Evolutionary conservation across 495 filamentous ascomycete species (phyloP).

Genomic region (Cenococcum geophilum): DNA sequence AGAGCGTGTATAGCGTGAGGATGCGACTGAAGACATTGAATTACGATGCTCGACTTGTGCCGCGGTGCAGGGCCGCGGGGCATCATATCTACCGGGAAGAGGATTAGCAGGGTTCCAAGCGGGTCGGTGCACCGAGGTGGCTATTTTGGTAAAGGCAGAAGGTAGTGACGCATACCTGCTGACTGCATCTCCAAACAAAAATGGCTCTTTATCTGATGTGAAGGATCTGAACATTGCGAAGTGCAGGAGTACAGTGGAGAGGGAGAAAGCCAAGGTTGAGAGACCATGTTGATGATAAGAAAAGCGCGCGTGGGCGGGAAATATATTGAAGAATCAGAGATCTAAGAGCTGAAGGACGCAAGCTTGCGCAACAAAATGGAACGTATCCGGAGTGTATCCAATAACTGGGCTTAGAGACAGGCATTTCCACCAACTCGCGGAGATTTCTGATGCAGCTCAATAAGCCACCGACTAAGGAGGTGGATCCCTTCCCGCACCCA

Average conservation of each 20-base stretch:
- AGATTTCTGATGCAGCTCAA: not conserved
- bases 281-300: not conserved
- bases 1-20: not conserved
- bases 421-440: not conserved
- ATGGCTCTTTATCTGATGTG: constrained; percentile 3
- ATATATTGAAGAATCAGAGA: no score
- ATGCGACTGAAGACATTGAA: constrained; percentile 12
- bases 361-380: no score
- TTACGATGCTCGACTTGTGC: not conserved
- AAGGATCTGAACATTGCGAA: constrained; percentile 7
- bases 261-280: not conserved
- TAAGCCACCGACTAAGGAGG: not conserved
- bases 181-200: not conserved
- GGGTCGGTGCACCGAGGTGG: not conserved
- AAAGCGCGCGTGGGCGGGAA: no score
- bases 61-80: constrained; percentile 3
- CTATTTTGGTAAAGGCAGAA: not conserved
- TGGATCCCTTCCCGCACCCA: no score
- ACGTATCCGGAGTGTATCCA: not conserved
- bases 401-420: not conserved
- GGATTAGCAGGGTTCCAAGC: not conserved
- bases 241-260: not conserved
- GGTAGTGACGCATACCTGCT: constrained; percentile 3
- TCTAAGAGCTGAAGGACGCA: no score
- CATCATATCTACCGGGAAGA: constrained; percentile 5